Percentiles rank a stretch among this genome's conserved stretches.
Conservation (phyloP, 108 stramenopile species). For the Cyclotella choctawhatcheeana region DNA sequence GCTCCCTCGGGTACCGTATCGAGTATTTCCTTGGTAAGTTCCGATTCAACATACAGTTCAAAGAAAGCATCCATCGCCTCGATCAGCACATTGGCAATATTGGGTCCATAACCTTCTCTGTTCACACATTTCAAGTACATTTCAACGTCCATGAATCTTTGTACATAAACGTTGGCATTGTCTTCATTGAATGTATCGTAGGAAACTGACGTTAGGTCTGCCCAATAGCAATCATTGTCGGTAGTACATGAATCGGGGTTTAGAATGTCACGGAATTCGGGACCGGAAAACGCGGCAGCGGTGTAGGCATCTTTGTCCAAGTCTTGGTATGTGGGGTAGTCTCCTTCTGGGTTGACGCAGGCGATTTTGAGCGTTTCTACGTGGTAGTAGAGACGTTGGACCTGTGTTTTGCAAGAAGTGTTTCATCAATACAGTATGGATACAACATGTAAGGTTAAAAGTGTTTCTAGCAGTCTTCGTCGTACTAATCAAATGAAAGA, state of each 20-base stretch:
- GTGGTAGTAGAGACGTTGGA: conserved; percentile 31
- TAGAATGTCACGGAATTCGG: conserved; percentile 5
- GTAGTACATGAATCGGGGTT: neutral
- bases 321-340: conserved; percentile 25
- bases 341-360: conserved; percentile 4
- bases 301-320: conserved; percentile 28
- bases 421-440: neutral
- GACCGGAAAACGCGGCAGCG: conserved; percentile 5
- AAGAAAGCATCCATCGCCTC: conserved; percentile 30
- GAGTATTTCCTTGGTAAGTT: conserved; percentile 9
- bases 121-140: conserved; percentile 30
- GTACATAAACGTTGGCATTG: conserved; percentile 19
- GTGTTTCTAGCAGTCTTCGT: neutral
- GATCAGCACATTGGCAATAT: conserved; percentile 26
- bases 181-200: conserved; percentile 25
- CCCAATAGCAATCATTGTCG: neutral
- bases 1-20: neutral
- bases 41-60: conserved; percentile 20
- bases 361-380: conserved; percentile 26
- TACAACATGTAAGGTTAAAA: neutral
- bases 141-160: conserved; percentile 16
- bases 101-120: conserved; percentile 18
- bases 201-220: neutral
- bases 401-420: neutral
- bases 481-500: neutral